Evolutionary conservation across 805 yeast species (phyloP).

Genomic region (Jamesozyma jinghongensis): DNA sequence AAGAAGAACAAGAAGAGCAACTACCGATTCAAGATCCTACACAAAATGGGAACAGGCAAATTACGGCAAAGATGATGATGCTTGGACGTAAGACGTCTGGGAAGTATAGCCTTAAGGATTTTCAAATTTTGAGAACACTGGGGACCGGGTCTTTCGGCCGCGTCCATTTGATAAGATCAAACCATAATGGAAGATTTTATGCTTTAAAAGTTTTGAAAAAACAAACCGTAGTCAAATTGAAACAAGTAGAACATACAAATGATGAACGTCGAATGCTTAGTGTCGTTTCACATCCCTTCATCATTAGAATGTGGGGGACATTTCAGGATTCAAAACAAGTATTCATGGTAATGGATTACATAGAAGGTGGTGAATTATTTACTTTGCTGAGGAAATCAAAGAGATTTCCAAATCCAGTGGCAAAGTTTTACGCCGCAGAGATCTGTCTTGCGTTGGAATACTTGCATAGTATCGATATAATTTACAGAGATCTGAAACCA

Average conservation of each 20-base stretch:
- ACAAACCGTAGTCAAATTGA: constrained; percentile 82
- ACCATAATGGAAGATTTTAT: constrained; percentile 81
- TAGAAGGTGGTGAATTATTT: constrained; percentile 91
- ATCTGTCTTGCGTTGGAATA: constrained; percentile 78
- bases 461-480: constrained; percentile 73
- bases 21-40: background rate
- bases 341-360: constrained; percentile 92
- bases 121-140: constrained; percentile 72
- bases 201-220: constrained; percentile 85
- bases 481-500: constrained; percentile 87
- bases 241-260: constrained; percentile 90
- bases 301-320: constrained; percentile 93
- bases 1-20: background rate
- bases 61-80: background rate
- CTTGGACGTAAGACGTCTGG: constrained; percentile 34
- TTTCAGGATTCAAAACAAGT: constrained; percentile 76
- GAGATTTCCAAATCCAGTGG: constrained; percentile 91
- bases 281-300: constrained; percentile 78
- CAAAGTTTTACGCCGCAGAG: constrained; percentile 91
- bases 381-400: constrained; percentile 76
- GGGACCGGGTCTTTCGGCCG: constrained; percentile 95
- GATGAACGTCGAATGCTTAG: constrained; percentile 85
- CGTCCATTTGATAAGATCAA: constrained; percentile 77
- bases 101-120: constrained; percentile 72
- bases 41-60: background rate